Conservation (phyloP, 1,284 basidiomycete genomes). For the Termitomyces sp. region DNA sequence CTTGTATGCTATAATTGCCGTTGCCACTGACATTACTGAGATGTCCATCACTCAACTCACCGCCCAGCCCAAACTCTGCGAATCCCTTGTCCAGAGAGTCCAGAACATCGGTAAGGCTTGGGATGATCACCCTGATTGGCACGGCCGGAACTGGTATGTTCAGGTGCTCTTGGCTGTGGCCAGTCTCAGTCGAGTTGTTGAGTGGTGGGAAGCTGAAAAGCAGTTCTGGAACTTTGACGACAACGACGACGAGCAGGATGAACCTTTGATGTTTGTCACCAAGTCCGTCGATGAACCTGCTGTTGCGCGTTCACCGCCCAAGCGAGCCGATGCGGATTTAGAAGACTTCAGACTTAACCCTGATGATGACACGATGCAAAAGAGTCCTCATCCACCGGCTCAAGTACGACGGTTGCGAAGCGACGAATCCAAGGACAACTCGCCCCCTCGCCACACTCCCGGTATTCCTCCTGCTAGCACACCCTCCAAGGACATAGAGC, state of each 20-base stretch:
- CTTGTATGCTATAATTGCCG: slow-evolving; percentile 87
- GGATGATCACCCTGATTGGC: slow-evolving; percentile 98
- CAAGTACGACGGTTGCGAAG: slow-evolving; percentile 53
- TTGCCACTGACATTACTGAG: slow-evolving; percentile 94
- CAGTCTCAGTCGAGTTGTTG: slow-evolving; percentile 91
- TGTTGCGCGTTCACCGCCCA: slow-evolving; percentile 38
- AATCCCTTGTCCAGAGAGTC: slow-evolving; percentile 83
- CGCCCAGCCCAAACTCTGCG: slow-evolving; percentile 79
- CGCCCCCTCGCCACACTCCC: slow-evolving; percentile 27
- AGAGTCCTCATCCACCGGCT: slow-evolving; percentile 44
- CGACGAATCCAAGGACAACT: slow-evolving; percentile 48
- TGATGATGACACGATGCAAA: slow-evolving; percentile 55
- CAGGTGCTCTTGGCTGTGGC: slow-evolving; percentile 96
- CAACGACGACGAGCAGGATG: slow-evolving; percentile 84
- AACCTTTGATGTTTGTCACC: slow-evolving; percentile 85
- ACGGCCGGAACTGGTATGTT: slow-evolving; percentile 97
- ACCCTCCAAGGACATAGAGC: slow-evolving; percentile 58
- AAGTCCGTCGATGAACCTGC: slow-evolving; percentile 67
- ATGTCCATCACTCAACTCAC: slow-evolving; percentile 86
- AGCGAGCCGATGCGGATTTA: slow-evolving; percentile 40
- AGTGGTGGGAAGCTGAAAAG: slow-evolving; percentile 99
- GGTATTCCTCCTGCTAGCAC: slow-evolving; percentile 30
- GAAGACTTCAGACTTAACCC: slow-evolving; percentile 43
- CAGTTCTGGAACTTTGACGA: slow-evolving; percentile 99
- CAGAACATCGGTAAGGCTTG: slow-evolving; percentile 90